Base-by-base conservation (phyloP, 192 early-diverging fungal species). In the Coemansia erecta region DNA sequence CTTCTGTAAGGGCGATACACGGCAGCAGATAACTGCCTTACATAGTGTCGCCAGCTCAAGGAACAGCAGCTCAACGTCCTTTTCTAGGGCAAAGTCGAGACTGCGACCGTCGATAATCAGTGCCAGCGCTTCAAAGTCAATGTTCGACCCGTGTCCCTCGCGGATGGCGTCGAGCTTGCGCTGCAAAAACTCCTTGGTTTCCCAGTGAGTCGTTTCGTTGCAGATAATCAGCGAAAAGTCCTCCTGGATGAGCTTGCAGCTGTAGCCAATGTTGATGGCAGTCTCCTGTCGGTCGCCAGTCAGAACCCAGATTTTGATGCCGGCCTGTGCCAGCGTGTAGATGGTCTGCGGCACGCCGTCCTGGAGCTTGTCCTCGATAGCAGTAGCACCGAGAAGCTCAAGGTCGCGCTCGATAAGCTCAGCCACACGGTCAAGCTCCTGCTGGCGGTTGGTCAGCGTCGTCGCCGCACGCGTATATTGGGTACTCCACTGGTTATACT, bases 311-410 rank as follows among this genome's bases (percentile, higher is more conserved):
- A 98, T 87, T 62, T 94, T 92, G 77, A 98, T 96, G 9, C 93
- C 93, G 1, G 95, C 97, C 61, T 90, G 88, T 49, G 93, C 90
- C 40, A 99, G 82, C 9, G 94, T 97, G 74, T 91, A 88, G 59
- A 99, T 99, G 0, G 97, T 94, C 60, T 98, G 93, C n/a, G 95
- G 95, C 24, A 99, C 97, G 47, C 92, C 95, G 58, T 98, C 97
- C 78, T 99, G 97, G 7, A 99, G 79, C 73, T 92, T 93, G 72
- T 98, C 97, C 74, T 99, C 97, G 63, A 99, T 99, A 2, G 97
- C 97, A 1, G 97, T 99, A 1, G 94, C 95, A 10, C 97, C 97
- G 8, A 99, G 69, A 46, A 99, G 72, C 51, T 92, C 89, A 57
- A 99, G 58, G 51, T 96, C 84, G 61, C 92, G 89, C 70, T 99